Evolutionary conservation across 176 grass and related monocot species (phyloP).

Genomic region (Avena insularis): DNA sequence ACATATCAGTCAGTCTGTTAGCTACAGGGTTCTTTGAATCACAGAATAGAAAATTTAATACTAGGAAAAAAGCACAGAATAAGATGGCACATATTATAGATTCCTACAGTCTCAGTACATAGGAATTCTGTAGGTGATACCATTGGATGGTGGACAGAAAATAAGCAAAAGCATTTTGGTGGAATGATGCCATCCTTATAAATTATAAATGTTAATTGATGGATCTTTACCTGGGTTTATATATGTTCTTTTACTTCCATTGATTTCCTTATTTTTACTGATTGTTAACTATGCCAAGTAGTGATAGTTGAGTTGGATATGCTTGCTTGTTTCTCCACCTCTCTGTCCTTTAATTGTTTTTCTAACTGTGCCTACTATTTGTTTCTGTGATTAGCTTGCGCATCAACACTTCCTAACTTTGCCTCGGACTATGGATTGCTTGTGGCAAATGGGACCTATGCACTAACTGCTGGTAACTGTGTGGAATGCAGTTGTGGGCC

Average conservation of each 20-base stretch:
- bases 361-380: conserved; percentile 33
- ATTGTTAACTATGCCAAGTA: conserved; percentile 17
- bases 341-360: background rate
- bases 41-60: background rate
- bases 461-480: conserved; percentile 84
- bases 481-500: conserved; percentile 94
- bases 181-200: background rate
- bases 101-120: background rate
- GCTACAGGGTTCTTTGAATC: background rate
- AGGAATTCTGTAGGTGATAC: background rate
- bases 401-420: conserved; percentile 64
- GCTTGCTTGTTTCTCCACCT: conserved; percentile 13
- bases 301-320: conserved; percentile 27
- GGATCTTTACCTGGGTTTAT: conserved; percentile 16
- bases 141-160: conserved; percentile 3
- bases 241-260: conserved; percentile 8
- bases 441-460: conserved; percentile 89
- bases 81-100: background rate
- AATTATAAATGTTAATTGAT: conserved; percentile 31
- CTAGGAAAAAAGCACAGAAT: background rate
- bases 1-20: conserved; percentile 1
- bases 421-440: conserved; percentile 82
- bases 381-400: conserved; percentile 60
- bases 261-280: background rate
- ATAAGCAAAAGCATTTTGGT: background rate